phyloP scores from a whole-genome alignment of 2,329 filamentous ascomycete species.

The Scorias spongiosa region DNA sequence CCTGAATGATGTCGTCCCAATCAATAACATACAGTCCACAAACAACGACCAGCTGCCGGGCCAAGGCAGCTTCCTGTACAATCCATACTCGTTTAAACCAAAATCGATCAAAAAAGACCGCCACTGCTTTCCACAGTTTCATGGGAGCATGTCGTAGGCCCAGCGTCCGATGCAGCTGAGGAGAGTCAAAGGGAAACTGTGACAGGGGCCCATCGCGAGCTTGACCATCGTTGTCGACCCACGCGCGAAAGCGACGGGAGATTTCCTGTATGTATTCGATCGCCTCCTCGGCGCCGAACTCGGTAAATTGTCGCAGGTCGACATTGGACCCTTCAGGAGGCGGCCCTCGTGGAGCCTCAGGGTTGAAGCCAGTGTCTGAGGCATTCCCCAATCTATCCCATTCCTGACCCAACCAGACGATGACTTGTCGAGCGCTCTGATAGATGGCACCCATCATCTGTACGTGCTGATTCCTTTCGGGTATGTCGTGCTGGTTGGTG shows the following conservation, averaged over 20 bases:
- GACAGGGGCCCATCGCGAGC: background rate
- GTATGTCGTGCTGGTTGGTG: slow-evolving; percentile 2
- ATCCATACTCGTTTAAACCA: background rate
- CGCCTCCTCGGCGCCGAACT: background rate
- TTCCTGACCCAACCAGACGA: background rate
- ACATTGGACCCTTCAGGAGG: background rate
- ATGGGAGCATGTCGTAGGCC: background rate
- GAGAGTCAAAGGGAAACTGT: background rate
- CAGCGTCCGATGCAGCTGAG: background rate
- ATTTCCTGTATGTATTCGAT: background rate
- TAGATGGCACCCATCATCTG: slow-evolving; percentile 4
- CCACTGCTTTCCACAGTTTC: background rate
- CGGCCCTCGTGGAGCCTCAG: background rate
- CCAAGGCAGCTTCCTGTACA: background rate
- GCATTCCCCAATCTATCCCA: background rate
- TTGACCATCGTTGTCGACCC: background rate
- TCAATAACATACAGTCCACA: background rate
- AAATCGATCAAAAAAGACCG: background rate
- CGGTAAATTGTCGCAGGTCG: background rate
- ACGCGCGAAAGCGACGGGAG: background rate
- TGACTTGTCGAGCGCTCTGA: background rate
- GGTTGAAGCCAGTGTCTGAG: background rate
- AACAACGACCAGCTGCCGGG: background rate
- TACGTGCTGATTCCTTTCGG: slow-evolving; percentile 4
- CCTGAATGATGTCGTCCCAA: background rate